Base-by-base conservation (phyloP, 192 early-diverging fungal species). In the Coemansia sp. region DNA sequence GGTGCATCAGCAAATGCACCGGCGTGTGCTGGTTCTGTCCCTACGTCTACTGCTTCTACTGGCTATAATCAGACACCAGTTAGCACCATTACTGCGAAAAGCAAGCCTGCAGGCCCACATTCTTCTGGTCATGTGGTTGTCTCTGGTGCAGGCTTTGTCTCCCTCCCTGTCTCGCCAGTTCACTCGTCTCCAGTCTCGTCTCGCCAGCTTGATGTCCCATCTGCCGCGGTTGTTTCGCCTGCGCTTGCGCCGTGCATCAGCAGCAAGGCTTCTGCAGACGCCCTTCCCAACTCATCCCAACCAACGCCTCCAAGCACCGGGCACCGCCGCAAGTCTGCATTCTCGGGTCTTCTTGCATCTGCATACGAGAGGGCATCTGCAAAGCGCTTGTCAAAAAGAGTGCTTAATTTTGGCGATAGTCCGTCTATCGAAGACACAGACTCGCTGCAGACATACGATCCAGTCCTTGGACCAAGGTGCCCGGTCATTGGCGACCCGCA, bases 401-500 rank as follows among this genome's bases (percentile, higher is more conserved):
- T 71, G 4, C 74, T 81, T 33, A 41, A 61, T 56, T 76, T 81
- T 70, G 79, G 68, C n/a, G 57, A 43, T 51, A 69, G 63, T 38
- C 36, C 61, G 11, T 18, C 9, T 2, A 41, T 33, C 22, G 65
- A 65, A 2, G 65, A 62, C 12, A 64, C 65, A 28, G 68, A 58
- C 33, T 14, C 41, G 18, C 67, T 81, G 51, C 70, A 52, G 22
- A 70, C 60, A 39, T 73, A 67, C 64, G 79, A 81, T 32, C 67
- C 79, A 8, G 74, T 81, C 0, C 74, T 81, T 15, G 79, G 79
- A 3, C 79, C 79, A 14, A 74, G 79, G 45, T 81, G 79, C 61
- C 79, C 79, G 0, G 79, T 81, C 11, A 81, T 81, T 41, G 79
- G 79, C 53, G 67, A 64, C 51, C 73, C 79, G 8, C 61, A 71